Conservation (phyloP, 1,139 yeast species). For the Pichia sp. region DNA sequence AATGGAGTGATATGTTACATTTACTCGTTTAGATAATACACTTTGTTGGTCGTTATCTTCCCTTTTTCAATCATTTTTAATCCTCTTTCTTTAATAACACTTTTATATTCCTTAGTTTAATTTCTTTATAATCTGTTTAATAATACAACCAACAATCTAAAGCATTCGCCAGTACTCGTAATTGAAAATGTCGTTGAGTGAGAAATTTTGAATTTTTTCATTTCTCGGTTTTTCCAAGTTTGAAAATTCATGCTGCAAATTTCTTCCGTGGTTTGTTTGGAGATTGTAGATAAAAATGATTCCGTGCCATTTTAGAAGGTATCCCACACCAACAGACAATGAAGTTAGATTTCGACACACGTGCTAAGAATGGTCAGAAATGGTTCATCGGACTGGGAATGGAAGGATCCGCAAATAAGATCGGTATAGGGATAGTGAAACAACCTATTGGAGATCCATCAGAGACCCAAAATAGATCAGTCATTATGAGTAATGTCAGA, state of each 20-base stretch:
- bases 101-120: too few species aligned
- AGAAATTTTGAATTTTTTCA: not conserved
- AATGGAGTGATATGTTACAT: slow-evolving; percentile 17
- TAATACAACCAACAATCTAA: too few species aligned
- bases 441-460: slow-evolving; percentile 59
- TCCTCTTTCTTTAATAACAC: not conserved
- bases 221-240: not conserved
- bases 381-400: slow-evolving; percentile 79
- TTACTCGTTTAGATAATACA: slow-evolving; percentile 11
- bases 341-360: slow-evolving; percentile 20
- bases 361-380: slow-evolving; percentile 40
- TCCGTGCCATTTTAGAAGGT: too few species aligned
- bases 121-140: too few species aligned
- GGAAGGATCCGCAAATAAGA: slow-evolving; percentile 96
- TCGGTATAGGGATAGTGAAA: slow-evolving; percentile 89
- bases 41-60: not conserved
- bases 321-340: not conserved
- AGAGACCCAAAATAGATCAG: slow-evolving; percentile 53
- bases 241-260: not conserved
- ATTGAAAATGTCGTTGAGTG: not conserved
- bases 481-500: slow-evolving; percentile 80
- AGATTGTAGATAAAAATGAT: too few species aligned
- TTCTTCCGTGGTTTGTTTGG: too few species aligned
- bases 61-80: not conserved
- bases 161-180: too few species aligned